A percentile compares a stretch with the other conserved stretches of the same genome.
phyloP scores from a whole-genome alignment of 495 filamentous ascomycete genomes.

The Cryomyces antarcticus region DNA sequence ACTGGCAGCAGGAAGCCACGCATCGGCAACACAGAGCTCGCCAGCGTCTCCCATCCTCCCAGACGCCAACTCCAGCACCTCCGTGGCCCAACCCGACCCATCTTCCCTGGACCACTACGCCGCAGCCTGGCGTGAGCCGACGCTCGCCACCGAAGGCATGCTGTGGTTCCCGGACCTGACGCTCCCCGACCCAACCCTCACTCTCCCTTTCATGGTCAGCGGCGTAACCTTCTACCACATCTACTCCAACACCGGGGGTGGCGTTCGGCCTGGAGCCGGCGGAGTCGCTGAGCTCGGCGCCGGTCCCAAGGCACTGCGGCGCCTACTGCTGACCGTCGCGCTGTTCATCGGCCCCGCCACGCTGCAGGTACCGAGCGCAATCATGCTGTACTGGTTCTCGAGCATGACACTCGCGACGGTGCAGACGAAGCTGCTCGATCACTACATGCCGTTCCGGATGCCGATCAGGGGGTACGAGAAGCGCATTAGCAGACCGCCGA shows the following conservation, averaged over 20 bases:
- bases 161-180: slow-evolving; percentile 70
- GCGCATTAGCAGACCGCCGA: too few relatives aligned
- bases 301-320: neutral
- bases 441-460: neutral
- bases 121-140: slow-evolving; percentile 27
- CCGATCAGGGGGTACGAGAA: too few relatives aligned
- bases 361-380: slow-evolving; percentile 2
- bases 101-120: slow-evolving; percentile 9
- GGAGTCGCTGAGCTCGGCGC: neutral
- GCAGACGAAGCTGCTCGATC: slow-evolving; percentile 1
- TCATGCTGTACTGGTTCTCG: slow-evolving; percentile 7
- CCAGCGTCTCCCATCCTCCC: neutral
- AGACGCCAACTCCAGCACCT: neutral
- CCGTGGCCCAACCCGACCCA: neutral
- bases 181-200: slow-evolving; percentile 42
- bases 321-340: neutral
- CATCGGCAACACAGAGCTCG: neutral
- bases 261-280: too few relatives aligned
- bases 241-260: slow-evolving; percentile 2
- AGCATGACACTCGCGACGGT: slow-evolving; percentile 1
- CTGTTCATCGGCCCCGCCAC: neutral
- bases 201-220: slow-evolving; percentile 42
- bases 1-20: too few relatives aligned
- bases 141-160: slow-evolving; percentile 44
- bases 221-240: slow-evolving; percentile 24